These are phyloP conservation scores for Pseudopithomyces chartarum DNA, from an alignment of 2,329 filamentous ascomycete genomes.

Conservation along the genomic window DNA sequence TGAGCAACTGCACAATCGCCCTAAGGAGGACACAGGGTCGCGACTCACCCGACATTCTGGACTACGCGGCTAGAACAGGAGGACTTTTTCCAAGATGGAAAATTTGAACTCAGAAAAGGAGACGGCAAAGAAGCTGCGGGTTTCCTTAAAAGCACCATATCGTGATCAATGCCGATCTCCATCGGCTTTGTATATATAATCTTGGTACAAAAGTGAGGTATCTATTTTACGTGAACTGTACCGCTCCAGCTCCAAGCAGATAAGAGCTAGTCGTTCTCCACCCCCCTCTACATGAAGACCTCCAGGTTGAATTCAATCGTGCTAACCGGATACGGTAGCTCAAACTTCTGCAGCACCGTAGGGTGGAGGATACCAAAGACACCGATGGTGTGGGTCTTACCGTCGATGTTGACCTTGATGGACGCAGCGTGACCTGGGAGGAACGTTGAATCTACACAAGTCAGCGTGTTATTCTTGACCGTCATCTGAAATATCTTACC, in stretches of 20 bases:
- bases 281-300: conserved; percentile 70
- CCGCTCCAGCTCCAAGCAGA: background rate
- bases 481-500: conserved; percentile 53
- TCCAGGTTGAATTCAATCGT: conserved; percentile 94
- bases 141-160: too few species aligned
- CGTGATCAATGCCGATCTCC: background rate
- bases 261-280: too few species aligned
- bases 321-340: conserved; percentile 90
- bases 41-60: too few species aligned
- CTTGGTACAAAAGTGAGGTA: background rate
- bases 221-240: background rate
- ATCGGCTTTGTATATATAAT: background rate
- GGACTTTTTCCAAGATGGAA: too few species aligned
- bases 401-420: conserved; percentile 75
- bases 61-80: too few species aligned
- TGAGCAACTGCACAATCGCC: too few species aligned
- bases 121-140: too few species aligned
- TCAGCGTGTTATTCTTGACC: conserved; percentile 12
- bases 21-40: too few species aligned
- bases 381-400: conserved; percentile 78
- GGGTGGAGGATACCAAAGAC: conserved; percentile 95
- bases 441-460: conserved; percentile 74
- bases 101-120: too few species aligned
- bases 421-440: conserved; percentile 88
- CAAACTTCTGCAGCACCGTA: conserved; percentile 89